These are phyloP conservation scores for Canariomyces notabilis DNA, from an alignment of 2,329 filamentous ascomycete species.

Conservation along the genomic window DNA sequence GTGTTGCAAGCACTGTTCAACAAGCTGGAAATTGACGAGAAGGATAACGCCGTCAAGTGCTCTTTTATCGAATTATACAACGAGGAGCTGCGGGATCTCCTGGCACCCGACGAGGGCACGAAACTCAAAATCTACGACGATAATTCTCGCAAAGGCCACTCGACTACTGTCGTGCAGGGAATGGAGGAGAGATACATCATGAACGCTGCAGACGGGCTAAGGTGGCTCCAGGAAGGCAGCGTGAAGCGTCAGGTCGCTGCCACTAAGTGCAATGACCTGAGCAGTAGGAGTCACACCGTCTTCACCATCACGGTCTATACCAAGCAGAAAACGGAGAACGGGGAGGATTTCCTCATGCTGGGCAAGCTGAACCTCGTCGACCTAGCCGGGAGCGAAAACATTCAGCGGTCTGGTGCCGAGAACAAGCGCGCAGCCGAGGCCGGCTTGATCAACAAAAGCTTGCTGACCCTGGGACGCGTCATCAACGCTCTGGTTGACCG, in stretches of 20 bases:
- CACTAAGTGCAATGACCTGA: conserved; percentile 99
- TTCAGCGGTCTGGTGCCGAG: conserved; percentile 91
- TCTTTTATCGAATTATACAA: conserved; percentile 99
- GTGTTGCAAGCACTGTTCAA: conserved; percentile 82
- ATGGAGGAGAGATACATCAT: conserved; percentile 97
- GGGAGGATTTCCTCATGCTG: conserved; percentile 83
- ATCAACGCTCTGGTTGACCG: conserved; percentile 96
- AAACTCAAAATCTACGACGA: conserved; percentile 98
- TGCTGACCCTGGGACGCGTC: conserved; percentile 89
- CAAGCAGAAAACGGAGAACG: conserved; percentile 73
- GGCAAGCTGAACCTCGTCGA: conserved; percentile 97
- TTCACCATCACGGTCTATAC: conserved; percentile 93
- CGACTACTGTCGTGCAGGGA: conserved; percentile 84
- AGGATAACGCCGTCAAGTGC: conserved; percentile 88
- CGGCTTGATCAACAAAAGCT: conserved; percentile 94
- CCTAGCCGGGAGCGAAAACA: conserved; percentile 95
- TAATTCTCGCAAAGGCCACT: conserved; percentile 76
- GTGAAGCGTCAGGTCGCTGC: conserved; percentile 95
- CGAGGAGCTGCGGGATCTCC: conserved; percentile 86
- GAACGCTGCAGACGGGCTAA: conserved; percentile 77
- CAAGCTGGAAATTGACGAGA: conserved; percentile 72
- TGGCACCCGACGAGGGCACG: conserved; percentile 71
- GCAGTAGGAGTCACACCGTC: conserved; percentile 92
- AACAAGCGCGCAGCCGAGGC: conserved; percentile 97
- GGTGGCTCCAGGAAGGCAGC: conserved; percentile 81